Evolutionary conservation across 1,139 yeast species (phyloP), one percentile per base, ranked within the genome.

Genomic region (Geotrichum carabidarum): DNA sequence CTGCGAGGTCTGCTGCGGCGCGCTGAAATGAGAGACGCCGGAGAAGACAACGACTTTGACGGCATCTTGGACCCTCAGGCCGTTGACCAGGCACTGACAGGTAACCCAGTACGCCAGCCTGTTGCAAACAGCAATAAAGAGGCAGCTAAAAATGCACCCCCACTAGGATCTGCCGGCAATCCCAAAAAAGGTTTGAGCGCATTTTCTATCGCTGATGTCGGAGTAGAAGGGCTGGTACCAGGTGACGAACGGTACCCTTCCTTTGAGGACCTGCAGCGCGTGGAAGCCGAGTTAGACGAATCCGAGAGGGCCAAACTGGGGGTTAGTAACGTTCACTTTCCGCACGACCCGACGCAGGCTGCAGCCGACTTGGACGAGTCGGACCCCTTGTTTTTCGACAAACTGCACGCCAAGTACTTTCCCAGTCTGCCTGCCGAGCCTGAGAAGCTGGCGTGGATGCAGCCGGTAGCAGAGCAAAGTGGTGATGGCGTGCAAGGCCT

Each of bases 401-500:
- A 88, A 63, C 72, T 94, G 56, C 95, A 90, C 65, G 85, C 82
- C 42, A 87, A 87, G 65, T 94, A 84, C 71, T 93, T 83, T 69
- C 97, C 99, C 0, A 90, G 89, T 62, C 75, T 93, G 55, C 95
- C 96, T 3, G 81, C 77, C 53, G 96, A 93, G 62, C 80, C 90
- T 0, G 83, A 81, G 42, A 86, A 88, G 63, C 70, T 94, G 56
- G 86, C 91, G 54, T 93, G 99, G 99, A 91, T 91, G 96, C 58
- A 48, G 6, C 35, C 51, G 7, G 63, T 71, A 15, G 62, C 51
- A n/a, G 68, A 61, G 11, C 65, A 65, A 11, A 69, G 69, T 53
- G 74, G 73, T 41, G 36, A 55, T 44, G 68, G 66, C 15, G 67
- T 67, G 18, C 67, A 59, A 7, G 62, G 70, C 2, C 58, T 74